Base-by-base conservation (phyloP, 2,329 filamentous ascomycete genomes). In the Mycosphaerella sp. region DNA sequence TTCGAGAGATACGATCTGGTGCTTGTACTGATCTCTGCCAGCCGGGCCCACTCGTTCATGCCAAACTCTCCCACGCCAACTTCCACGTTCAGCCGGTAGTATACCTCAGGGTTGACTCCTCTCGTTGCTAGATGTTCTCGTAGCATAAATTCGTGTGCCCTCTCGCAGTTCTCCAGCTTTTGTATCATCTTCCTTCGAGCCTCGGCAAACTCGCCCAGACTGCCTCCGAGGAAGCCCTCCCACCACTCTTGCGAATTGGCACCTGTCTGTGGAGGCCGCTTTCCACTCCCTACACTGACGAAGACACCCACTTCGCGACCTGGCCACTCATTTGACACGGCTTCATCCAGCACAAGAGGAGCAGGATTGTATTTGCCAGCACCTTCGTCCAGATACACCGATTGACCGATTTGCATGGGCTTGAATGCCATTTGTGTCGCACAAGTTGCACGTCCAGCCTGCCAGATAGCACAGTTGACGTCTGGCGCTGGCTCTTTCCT, bases 61-160 rank as follows among this genome's bases (percentile, higher is more conserved):
- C 87, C 91, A 67, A 96, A 97, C 66, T 97, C 93, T 47, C 91
- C 90, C 2, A 97, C 90, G 1, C 91, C 93, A 13, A 95, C 84
- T 66, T 97, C 90, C 36, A 97, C 93, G 59, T 98, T 98, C n/a
- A 97, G 75, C 6, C 93, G 86, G 68, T 89, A 95, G 73, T 98
- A 98, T 67, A 94, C 88, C 52, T 96, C 90, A 45, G 81, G 79
- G 62, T 86, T 90, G 53, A 97, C 87, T 13, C 62, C 61, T 30
- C 89, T 82, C 67, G 84, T 86, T 6, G 80, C 72, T 17, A 97
- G 75, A 59, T 90, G 81, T 42, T 94, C 86, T 52, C 80, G 82
- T 52, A 86, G 72, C 89, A 97, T 95, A 61, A 82, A 81, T 64
- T 88, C 82, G 67, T 98, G 93, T 1, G 87, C 95, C 56, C 81